Percentiles rank a stretch among this genome's conserved stretches.
phyloP scores from a whole-genome alignment of 2,329 filamentous ascomycete species.

The Gaeumannomyces sp. region DNA sequence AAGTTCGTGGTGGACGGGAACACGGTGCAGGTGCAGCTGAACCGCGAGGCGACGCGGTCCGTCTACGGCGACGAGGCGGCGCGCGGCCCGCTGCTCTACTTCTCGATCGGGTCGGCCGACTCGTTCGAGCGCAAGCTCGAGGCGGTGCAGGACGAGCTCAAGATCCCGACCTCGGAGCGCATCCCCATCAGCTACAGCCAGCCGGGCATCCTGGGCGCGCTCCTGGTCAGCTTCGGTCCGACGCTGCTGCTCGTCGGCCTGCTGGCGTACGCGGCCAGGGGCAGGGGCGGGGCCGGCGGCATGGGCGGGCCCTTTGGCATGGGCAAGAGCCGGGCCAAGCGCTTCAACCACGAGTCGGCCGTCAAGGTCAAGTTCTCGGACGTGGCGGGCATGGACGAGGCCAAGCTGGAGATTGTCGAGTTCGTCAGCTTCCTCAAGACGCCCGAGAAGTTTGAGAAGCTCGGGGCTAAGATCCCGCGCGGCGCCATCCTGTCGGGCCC shows the following conservation, averaged over 20 bases:
- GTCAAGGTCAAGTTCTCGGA: constrained; percentile 97
- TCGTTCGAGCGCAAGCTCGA: constrained; percentile 87
- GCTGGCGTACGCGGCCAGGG: constrained; percentile 71
- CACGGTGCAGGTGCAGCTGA: constrained; percentile 68
- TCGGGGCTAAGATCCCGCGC: constrained; percentile 95
- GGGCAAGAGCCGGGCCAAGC: constrained; percentile 90
- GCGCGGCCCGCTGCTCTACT: constrained; percentile 70
- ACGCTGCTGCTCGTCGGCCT: constrained; percentile 80
- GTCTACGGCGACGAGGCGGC: constrained; percentile 73
- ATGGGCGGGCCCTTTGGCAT: constrained; percentile 87
- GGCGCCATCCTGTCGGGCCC: constrained; percentile 96
- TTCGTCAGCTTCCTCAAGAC: constrained; percentile 97
- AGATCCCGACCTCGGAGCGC: constrained; percentile 78
- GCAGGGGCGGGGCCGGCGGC: constrained; percentile 64
- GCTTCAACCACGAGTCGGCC: constrained; percentile 94
- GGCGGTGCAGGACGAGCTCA: constrained; percentile 78
- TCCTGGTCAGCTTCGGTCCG: constrained; percentile 75
- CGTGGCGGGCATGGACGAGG: constrained; percentile 96
- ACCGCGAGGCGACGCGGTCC: constrained; percentile 64
- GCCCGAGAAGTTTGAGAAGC: constrained; percentile 83
- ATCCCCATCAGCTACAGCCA: constrained; percentile 86
- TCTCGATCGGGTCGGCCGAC: constrained; percentile 91
- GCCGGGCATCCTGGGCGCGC: constrained; percentile 66
- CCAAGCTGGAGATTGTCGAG: constrained; percentile 98
- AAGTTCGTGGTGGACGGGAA: constrained; percentile 78